Conservation (phyloP, 1,284 basidiomycete species). For the Microbotryum lychnidis-dioicae region DNA sequence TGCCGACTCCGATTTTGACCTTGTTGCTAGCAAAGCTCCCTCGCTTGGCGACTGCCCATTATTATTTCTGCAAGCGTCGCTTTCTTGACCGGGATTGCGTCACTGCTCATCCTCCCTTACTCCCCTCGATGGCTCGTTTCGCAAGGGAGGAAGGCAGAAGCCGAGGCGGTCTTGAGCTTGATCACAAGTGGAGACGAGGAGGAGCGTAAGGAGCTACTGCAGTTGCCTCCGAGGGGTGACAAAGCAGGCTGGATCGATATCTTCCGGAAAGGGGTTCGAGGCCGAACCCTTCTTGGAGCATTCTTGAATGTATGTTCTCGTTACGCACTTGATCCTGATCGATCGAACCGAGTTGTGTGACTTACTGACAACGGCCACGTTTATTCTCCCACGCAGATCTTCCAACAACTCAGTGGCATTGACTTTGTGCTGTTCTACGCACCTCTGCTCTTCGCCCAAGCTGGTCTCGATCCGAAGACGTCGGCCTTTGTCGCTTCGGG, state of each 20-base stretch:
- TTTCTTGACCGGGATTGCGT: slow-evolving; percentile 36
- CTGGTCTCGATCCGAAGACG: slow-evolving; percentile 42
- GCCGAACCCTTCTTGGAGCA: slow-evolving; percentile 45
- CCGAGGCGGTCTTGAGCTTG: slow-evolving; percentile 38
- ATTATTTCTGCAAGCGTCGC: slow-evolving; percentile 45
- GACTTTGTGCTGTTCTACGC: slow-evolving; percentile 42
- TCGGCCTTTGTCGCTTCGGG: slow-evolving; percentile 51
- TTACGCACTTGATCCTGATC: background rate
- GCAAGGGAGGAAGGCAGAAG: slow-evolving; percentile 44
- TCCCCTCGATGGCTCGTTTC: slow-evolving; percentile 50
- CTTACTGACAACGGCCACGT: no score
- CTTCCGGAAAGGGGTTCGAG: slow-evolving; percentile 23
- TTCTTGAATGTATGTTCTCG: slow-evolving; percentile 38
- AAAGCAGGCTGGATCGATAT: slow-evolving; percentile 7
- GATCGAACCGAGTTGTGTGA: no score
- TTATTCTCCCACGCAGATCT: background rate
- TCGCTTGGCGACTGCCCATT: slow-evolving; percentile 50
- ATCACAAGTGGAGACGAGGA: slow-evolving; percentile 32
- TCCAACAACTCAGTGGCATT: slow-evolving; percentile 16
- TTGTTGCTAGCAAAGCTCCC: slow-evolving; percentile 21
- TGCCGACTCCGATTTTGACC: background rate
- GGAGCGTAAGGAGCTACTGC: slow-evolving; percentile 11
- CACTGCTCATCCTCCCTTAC: slow-evolving; percentile 43
- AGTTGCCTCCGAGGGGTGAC: background rate
- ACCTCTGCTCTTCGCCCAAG: slow-evolving; percentile 6